Evolutionary conservation across 2,329 filamentous ascomycete species (phyloP).

Genomic region (Fusarium nematophilum): DNA sequence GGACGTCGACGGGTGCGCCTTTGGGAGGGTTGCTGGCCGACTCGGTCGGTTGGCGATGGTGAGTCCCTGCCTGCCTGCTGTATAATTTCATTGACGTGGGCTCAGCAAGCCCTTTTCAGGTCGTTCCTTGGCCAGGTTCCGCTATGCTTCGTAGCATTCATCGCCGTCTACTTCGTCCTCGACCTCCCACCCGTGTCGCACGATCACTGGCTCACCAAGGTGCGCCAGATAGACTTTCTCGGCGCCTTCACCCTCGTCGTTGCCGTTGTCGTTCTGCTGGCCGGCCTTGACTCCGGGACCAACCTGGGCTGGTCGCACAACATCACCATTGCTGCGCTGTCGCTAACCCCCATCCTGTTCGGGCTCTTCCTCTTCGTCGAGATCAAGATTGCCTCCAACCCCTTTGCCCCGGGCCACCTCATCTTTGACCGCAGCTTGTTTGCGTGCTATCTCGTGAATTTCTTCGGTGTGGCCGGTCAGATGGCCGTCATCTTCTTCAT

Average conservation of each 20-base stretch:
- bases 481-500: conserved; percentile 74
- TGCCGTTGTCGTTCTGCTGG: conserved; percentile 73
- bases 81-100: background rate
- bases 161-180: conserved; percentile 71
- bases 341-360: conserved; percentile 68
- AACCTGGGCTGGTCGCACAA: conserved; percentile 75
- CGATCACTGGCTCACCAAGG: conserved; percentile 73
- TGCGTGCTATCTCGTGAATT: conserved; percentile 77
- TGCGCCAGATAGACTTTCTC: conserved; percentile 77
- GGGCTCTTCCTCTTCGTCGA: conserved; percentile 76
- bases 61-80: conserved; percentile 35
- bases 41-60: conserved; percentile 80
- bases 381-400: conserved; percentile 72
- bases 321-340: conserved; percentile 68
- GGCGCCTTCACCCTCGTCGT: conserved; percentile 74
- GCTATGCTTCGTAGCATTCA: conserved; percentile 72
- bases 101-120: conserved; percentile 52
- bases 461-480: conserved; percentile 73
- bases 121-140: conserved; percentile 79
- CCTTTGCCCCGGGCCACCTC: conserved; percentile 80
- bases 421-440: conserved; percentile 76
- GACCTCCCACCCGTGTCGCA: conserved; percentile 70
- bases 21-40: conserved; percentile 79
- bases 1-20: conserved; percentile 76
- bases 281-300: conserved; percentile 78